These are phyloP conservation scores for Pestalotiopsis sp. DNA, from an alignment of 2,329 filamentous ascomycete genomes.

Conservation along the genomic window DNA sequence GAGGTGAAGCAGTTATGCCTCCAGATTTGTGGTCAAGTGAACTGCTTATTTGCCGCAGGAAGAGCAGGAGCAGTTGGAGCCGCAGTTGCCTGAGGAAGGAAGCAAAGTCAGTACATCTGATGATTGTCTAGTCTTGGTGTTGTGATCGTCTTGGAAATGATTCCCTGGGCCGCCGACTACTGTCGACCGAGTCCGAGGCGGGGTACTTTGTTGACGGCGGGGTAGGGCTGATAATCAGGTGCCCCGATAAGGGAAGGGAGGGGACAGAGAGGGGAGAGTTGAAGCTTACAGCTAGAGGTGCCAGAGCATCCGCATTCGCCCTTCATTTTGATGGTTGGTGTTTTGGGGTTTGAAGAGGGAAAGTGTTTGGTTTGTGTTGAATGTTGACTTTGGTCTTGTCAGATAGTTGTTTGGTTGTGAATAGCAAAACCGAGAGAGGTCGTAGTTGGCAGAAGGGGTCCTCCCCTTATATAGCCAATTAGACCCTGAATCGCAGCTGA, in stretches of 20 bases:
- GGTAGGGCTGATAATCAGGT: constrained; percentile 14
- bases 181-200: not conserved
- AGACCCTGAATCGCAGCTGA: constrained; percentile 1
- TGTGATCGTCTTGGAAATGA: no score
- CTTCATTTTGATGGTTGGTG: constrained; percentile 31
- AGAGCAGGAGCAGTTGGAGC: constrained; percentile 33
- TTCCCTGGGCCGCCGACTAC: not conserved
- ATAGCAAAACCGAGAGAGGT: not conserved
- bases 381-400: not conserved
- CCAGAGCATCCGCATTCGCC: constrained; percentile 39
- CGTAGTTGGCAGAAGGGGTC: not conserved
- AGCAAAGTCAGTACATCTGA: not conserved
- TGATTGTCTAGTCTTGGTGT: not conserved
- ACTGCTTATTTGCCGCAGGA: constrained; percentile 36
- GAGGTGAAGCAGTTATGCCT: constrained; percentile 1
- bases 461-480: constrained; percentile 16
- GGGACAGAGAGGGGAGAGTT: constrained; percentile 10
- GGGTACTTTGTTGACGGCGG: constrained; percentile 3
- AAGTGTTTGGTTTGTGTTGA: not conserved
- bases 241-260: not conserved
- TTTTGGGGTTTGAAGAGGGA: not conserved
- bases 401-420: not conserved
- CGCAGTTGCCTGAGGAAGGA: constrained; percentile 25
- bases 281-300: constrained; percentile 32
- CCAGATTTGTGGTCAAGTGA: not conserved